These are phyloP conservation scores for Cucumis hystrix DNA, from an alignment of 306 rosid genomes.

Conservation along the genomic window DNA sequence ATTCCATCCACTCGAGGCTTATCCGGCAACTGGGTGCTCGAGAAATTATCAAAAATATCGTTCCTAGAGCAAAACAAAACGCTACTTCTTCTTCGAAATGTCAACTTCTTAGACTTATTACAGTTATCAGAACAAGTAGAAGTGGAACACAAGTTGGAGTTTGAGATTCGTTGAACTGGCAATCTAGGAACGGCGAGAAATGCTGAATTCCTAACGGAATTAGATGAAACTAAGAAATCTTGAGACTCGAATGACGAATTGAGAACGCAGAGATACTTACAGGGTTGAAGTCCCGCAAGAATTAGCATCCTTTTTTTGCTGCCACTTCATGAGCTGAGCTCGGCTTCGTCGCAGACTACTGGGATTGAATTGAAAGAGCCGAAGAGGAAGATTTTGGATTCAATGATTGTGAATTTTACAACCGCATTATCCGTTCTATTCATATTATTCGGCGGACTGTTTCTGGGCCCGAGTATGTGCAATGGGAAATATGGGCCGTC, in stretches of 20 bases:
- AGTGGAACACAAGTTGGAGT: slow-evolving; percentile 11
- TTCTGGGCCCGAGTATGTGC: neutral
- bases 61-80: slow-evolving; percentile 40
- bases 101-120: slow-evolving; percentile 19
- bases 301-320: slow-evolving; percentile 37
- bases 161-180: slow-evolving; percentile 8
- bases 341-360: neutral
- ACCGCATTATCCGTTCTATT: neutral
- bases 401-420: neutral
- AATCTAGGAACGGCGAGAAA: neutral
- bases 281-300: slow-evolving; percentile 32
- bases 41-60: slow-evolving; percentile 37
- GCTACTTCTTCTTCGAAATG: slow-evolving; percentile 24
- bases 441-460: neutral
- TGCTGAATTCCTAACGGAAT: slow-evolving; percentile 9
- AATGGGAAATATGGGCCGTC: neutral
- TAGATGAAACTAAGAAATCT: slow-evolving; percentile 10
- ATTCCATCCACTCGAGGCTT: slow-evolving; percentile 20
- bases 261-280: slow-evolving; percentile 27
- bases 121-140: slow-evolving; percentile 9
- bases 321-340: slow-evolving; percentile 36
- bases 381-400: neutral
- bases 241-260: slow-evolving; percentile 4
- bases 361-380: neutral
- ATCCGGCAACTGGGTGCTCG: slow-evolving; percentile 34